Evolutionary conservation across 2,329 filamentous ascomycete genomes (phyloP), one percentile per base, ranked within the genome.

Genomic region (Fusarium cicatricum): DNA sequence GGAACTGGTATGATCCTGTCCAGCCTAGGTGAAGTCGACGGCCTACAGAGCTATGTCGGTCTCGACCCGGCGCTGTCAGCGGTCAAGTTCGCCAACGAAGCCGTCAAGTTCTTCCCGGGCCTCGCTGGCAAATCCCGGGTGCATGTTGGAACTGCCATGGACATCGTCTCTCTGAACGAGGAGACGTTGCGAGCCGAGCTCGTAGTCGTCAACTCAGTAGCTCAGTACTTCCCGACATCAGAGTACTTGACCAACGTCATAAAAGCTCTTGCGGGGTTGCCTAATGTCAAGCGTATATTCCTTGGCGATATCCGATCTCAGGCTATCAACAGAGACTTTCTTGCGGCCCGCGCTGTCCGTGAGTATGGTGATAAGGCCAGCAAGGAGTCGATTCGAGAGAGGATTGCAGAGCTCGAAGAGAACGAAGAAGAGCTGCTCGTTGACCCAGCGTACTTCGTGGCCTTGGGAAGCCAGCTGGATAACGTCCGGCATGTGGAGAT

Each of bases 1-100:
- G 72, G 71, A 3, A 58, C 65, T 1, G 71, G 72, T 2, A 74
- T 73, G 71, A 68, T 73, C 2, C 47, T 74, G 0, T 73, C 74
- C 52, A 73, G 71, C 36, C 43, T 74, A 8, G 39, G 28, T 9
- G 7, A n/a, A n/a, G n/a, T n/a, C n/a, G n/a, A 3, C 7, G 51
- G 52, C 4, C 16, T 72, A 4, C 28, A 61, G 8, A 65, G 51
- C 19, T 72, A 72, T 15, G n/a, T 67, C 1, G 71, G 70, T 3
- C 54, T 72, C 11, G 71, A 74, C 40, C 39, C 15, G 70, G 67
- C 3, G 54, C 55, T 12, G 55, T 45, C 0, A n/a, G n/a, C n/a
- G n/a, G n/a, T n/a, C n/a, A n/a, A n/a, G n/a, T 72, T 70, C 19
- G 53, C 68, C 12, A 57, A 38, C 9, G 52, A 45, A 6, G 44